Evolutionary conservation across 768 basidiomycete species (phyloP), one percentile per base, ranked within the genome.

Genomic region (Mycena galericulata): DNA sequence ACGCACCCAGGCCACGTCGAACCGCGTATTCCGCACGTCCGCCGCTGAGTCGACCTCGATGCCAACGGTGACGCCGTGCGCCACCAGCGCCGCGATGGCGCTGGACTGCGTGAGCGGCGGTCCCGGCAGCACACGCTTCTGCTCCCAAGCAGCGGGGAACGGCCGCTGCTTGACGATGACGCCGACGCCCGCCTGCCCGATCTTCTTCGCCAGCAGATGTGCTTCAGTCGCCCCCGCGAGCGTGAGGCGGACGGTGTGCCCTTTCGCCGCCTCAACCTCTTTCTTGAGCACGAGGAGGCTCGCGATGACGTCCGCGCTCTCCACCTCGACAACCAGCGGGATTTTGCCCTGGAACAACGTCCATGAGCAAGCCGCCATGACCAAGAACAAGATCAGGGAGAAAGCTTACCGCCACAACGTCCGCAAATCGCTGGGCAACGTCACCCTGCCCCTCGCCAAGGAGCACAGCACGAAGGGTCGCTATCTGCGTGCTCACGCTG

Each of bases 281-380:
- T 75, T 75, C 75, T 90, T 92, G 66, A 96, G 85, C 8, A 72
- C 73, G 41, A 96, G 79, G 18, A 96, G 77, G 1, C 88, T 87
- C 0, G 92, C 88, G 73, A 96, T 95, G 62, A 90, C 82, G 76
- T 96, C 94, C 12, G 92, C 93, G 72, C 86, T 92, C 62, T 90
- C 84, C 20, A 88, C 90, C 3, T 87, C 79, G 24, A 95, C 78
- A 1, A 94, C 92, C 18, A 96, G 80, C 0, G 91, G 88, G 0
- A 90, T 75, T 26, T 79, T 68, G 20, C 92, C 90, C 85, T 91
- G 59, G 9, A 30, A 53, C 47, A 49, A 10, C 10, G 24, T 27
- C 3, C 8, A 34, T 38, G n/a, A 24, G 27, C 9, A n/a, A n/a
- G n/a, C n/a, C n/a, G n/a, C n/a, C n/a, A n/a, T n/a, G n/a, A n/a